Percentiles rank a stretch among this genome's conserved stretches.
Conservation (phyloP, 2,329 filamentous ascomycete species). For the Calonectria hongkongensis region DNA sequence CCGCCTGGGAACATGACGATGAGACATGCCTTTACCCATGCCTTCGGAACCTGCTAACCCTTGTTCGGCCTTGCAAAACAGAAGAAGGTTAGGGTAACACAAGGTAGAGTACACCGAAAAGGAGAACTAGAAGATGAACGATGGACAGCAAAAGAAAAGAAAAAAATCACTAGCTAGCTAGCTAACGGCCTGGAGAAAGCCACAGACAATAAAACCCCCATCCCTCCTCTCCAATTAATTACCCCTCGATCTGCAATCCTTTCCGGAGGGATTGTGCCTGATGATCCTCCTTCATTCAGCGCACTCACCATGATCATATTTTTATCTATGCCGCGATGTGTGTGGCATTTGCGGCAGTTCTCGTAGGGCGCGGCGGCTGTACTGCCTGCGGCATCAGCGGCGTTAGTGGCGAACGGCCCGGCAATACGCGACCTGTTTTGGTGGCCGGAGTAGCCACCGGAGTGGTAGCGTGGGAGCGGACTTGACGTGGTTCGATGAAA, state of each 20-base stretch:
- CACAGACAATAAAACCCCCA: not conserved
- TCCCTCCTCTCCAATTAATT: not conserved
- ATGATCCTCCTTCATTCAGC: not conserved
- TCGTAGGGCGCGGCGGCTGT: too few species aligned
- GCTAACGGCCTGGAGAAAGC: too few species aligned
- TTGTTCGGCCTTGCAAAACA: too few species aligned
- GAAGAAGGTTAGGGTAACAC: too few species aligned
- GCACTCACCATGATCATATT: not conserved
- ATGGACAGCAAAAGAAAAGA: too few species aligned
- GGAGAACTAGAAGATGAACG: too few species aligned
- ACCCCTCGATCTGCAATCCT: not conserved
- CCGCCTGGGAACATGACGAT: too few species aligned
- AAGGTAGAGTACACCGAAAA: too few species aligned
- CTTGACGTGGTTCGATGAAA: not conserved
- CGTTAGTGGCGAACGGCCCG: not conserved
- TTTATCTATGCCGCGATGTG: not conserved
- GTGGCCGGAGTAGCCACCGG: not conserved
- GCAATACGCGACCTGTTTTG: not conserved
- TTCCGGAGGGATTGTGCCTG: not conserved
- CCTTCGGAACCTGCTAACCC: too few species aligned
- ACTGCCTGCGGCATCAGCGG: not conserved
- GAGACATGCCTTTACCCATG: too few species aligned
- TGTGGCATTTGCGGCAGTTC: not conserved
- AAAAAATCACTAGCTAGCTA: too few species aligned
- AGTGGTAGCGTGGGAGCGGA: not conserved